Percentiles rank a stretch among this genome's conserved stretches.
These are phyloP conservation scores for Pseudogymnoascus sp. DNA, from an alignment of 2,329 filamentous ascomycete genomes.

Conservation along the genomic window DNA sequence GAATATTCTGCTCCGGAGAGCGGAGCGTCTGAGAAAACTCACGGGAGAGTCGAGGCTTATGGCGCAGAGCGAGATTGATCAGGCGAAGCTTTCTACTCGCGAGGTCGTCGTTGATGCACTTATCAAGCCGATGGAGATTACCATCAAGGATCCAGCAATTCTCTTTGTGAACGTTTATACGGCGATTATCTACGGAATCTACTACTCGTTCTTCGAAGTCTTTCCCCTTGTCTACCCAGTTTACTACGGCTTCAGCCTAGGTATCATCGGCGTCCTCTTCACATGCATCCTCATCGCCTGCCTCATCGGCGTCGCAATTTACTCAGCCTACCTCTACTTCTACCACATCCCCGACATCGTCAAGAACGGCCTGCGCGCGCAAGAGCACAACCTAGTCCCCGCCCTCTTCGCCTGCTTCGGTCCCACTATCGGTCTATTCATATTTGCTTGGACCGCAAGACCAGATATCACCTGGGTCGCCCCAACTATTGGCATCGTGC, in stretches of 20 bases:
- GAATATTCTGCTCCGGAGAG: constrained; percentile 55
- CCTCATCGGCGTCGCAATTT: constrained; percentile 42
- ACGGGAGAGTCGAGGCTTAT: constrained; percentile 50
- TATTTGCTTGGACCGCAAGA: constrained; percentile 49
- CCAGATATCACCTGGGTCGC: constrained; percentile 46
- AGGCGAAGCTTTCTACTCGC: constrained; percentile 42
- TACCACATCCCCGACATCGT: constrained; percentile 44
- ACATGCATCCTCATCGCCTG: constrained; percentile 52
- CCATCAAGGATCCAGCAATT: constrained; percentile 53
- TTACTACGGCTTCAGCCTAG: constrained; percentile 52
- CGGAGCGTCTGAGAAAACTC: constrained; percentile 51
- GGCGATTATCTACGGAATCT: constrained; percentile 54
- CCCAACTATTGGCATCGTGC: constrained; percentile 48
- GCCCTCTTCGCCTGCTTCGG: constrained; percentile 46
- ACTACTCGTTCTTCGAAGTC: constrained; percentile 59
- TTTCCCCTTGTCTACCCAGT: constrained; percentile 57
- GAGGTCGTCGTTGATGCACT: constrained; percentile 47
- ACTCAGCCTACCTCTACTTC: constrained; percentile 45
- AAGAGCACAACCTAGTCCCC: constrained; percentile 49
- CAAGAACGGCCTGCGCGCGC: constrained; percentile 41
- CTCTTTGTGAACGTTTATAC: constrained; percentile 56
- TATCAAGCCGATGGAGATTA: constrained; percentile 54
- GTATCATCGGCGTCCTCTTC: constrained; percentile 53
- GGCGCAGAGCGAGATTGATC: constrained; percentile 58
- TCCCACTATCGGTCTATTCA: constrained; percentile 51